phyloP scores from a whole-genome alignment of 2,329 filamentous ascomycete genomes.

The Verticillium tricorpus region DNA sequence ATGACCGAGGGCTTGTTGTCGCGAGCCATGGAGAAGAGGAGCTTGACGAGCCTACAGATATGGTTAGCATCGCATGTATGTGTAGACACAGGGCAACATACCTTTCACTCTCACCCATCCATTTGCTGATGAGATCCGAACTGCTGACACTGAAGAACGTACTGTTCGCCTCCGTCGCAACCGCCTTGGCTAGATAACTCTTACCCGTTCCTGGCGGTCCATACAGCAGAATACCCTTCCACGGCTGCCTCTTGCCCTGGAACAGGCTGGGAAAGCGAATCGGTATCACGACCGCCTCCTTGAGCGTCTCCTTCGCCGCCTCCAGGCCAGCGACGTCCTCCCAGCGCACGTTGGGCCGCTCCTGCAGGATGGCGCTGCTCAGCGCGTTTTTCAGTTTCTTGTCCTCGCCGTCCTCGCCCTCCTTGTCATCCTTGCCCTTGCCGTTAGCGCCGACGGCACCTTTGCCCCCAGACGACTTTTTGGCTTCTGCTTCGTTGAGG shows the following conservation, averaged over 20 bases:
- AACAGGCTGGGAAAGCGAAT: slow-evolving; percentile 99
- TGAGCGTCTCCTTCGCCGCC: slow-evolving; percentile 89
- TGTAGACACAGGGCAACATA: slow-evolving; percentile 32
- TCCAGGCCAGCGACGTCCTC: slow-evolving; percentile 97
- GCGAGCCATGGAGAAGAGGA: slow-evolving; percentile 94
- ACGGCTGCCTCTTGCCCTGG: slow-evolving; percentile 91
- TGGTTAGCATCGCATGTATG: neutral
- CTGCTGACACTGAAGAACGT: slow-evolving; percentile 99
- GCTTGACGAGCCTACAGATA: slow-evolving; percentile 74
- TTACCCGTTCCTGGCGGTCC: slow-evolving; percentile 96
- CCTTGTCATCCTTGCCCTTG: slow-evolving; percentile 55
- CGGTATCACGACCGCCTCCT: slow-evolving; percentile 94
- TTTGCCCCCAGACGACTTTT: slow-evolving; percentile 64
- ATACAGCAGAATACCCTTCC: slow-evolving; percentile 96
- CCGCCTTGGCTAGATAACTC: slow-evolving; percentile 94
- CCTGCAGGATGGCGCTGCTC: slow-evolving; percentile 85
- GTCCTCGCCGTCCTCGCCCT: slow-evolving; percentile 78
- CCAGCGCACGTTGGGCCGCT: slow-evolving; percentile 96
- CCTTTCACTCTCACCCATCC: slow-evolving; percentile 99
- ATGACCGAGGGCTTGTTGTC: slow-evolving; percentile 98
- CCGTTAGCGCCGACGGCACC: slow-evolving; percentile 64
- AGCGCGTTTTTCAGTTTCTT: slow-evolving; percentile 94
- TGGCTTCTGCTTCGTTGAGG: slow-evolving; percentile 67
- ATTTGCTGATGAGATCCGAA: slow-evolving; percentile 96
- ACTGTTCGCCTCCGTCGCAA: slow-evolving; percentile 96